Conservation (phyloP, 176 grass and related monocot genomes). For the Cenchrus americanus region DNA sequence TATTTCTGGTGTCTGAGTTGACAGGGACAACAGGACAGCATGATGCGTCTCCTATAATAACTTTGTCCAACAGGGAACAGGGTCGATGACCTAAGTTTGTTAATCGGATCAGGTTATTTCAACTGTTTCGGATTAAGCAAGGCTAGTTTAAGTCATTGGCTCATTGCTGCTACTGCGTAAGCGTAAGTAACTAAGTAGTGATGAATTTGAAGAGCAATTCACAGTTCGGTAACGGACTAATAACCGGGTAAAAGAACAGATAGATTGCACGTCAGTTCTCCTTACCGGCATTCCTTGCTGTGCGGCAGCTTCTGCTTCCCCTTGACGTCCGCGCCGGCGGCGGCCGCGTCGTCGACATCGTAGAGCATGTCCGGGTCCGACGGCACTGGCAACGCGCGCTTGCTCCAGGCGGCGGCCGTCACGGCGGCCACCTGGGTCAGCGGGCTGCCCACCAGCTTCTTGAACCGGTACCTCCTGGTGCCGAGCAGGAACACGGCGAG, state of each 20-base stretch:
- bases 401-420: slow-evolving; percentile 62
- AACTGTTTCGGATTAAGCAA: neutral
- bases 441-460: slow-evolving; percentile 87
- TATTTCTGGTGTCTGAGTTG: no score
- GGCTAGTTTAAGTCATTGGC: neutral
- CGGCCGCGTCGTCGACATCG: slow-evolving; percentile 42
- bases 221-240: no score
- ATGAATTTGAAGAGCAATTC: no score
- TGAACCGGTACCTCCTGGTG: slow-evolving; percentile 72
- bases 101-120: neutral
- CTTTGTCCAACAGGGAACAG: neutral
- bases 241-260: no score
- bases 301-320: slow-evolving; percentile 77
- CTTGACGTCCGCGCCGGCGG: slow-evolving; percentile 54
- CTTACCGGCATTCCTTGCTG: slow-evolving; percentile 77
- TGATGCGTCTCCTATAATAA: neutral
- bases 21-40: neutral
- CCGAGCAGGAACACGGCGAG: slow-evolving; percentile 64
- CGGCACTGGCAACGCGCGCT: slow-evolving; percentile 65
- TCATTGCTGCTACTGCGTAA: neutral
- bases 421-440: slow-evolving; percentile 79
- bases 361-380: slow-evolving; percentile 65
- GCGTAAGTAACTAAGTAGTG: no score
- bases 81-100: neutral
- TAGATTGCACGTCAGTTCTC: neutral